Evolutionary conservation across 75 land plant species (phyloP).

Genomic region (Adiantum capillusveneris): DNA sequence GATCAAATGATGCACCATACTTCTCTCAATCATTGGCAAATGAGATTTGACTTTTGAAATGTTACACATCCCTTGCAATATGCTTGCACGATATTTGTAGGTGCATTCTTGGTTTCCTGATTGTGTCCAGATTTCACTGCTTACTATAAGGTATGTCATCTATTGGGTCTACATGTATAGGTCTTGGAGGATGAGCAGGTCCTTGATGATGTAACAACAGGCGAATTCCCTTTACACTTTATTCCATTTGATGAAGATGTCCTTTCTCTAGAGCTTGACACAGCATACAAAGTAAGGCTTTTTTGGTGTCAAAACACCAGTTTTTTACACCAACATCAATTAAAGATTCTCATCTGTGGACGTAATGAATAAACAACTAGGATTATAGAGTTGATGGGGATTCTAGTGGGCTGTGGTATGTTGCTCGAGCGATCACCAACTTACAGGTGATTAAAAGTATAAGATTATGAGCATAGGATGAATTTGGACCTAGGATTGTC

Average conservation of each 20-base stretch:
- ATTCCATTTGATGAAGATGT: slow-evolving; percentile 96
- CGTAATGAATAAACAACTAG: slow-evolving; percentile 28
- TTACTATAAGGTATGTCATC: no score
- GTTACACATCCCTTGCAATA: no score
- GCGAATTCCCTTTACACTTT: slow-evolving; percentile 78
- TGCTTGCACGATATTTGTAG: no score
- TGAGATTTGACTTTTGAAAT: no score
- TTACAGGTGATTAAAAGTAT: slow-evolving; percentile 58
- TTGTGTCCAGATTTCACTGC: no score
- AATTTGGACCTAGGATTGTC: no score
- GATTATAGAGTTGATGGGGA: slow-evolving; percentile 90
- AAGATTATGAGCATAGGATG: neutral
- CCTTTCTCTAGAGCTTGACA: slow-evolving; percentile 86
- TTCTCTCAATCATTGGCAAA: no score
- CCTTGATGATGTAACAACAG: slow-evolving; percentile 61
- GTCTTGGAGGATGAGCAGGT: slow-evolving; percentile 85
- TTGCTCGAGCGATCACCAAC: slow-evolving; percentile 79
- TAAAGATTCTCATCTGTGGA: no score
- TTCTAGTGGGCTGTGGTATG: slow-evolving; percentile 80
- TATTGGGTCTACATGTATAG: no score
- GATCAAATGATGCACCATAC: no score
- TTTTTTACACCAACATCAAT: no score
- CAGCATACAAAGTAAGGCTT: slow-evolving; percentile 51
- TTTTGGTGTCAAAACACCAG: neutral
- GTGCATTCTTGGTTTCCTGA: no score